Conservation (phyloP, 2,329 filamentous ascomycete species). For the Aspergillus aculeatus region DNA sequence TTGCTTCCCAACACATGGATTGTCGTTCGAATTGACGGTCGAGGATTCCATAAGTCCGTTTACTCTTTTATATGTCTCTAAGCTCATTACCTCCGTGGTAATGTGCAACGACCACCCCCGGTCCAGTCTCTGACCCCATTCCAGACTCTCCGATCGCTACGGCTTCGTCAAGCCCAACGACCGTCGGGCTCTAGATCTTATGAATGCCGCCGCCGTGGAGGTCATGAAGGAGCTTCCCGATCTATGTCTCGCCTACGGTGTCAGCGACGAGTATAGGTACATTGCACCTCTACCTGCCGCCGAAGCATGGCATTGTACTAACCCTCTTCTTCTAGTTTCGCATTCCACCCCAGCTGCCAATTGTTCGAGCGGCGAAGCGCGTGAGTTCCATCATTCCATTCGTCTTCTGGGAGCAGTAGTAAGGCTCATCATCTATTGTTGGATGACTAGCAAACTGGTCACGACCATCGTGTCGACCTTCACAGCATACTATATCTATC, state of each 20-base stretch:
- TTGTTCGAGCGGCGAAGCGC: constrained; percentile 84
- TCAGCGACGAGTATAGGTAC: constrained; percentile 83
- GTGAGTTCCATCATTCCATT: constrained; percentile 44
- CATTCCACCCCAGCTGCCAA: constrained; percentile 77
- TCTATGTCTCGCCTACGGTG: constrained; percentile 82
- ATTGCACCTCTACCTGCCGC: neutral
- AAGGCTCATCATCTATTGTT: neutral
- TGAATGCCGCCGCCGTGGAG: constrained; percentile 87
- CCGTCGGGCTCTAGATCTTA: constrained; percentile 77
- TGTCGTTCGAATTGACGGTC: constrained; percentile 87
- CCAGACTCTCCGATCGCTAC: constrained; percentile 78
- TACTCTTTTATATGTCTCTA: neutral
- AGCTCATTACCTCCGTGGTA: neutral
- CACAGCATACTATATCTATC: constrained; percentile 81
- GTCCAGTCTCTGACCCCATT: neutral
- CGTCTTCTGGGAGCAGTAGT: neutral
- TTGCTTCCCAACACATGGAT: constrained; percentile 93
- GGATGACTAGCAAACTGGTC: constrained; percentile 71
- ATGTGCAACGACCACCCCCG: neutral
- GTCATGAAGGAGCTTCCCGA: constrained; percentile 83
- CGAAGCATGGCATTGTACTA: neutral
- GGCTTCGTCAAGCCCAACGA: constrained; percentile 92
- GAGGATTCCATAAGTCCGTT: constrained; percentile 86
- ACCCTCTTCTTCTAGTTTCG: constrained; percentile 61
- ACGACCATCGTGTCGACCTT: constrained; percentile 92